A percentile compares a stretch with the other conserved stretches of the same genome.
These are phyloP conservation scores for Schizophyllum amplum DNA, from an alignment of 1,284 basidiomycete species.

Conservation along the genomic window DNA sequence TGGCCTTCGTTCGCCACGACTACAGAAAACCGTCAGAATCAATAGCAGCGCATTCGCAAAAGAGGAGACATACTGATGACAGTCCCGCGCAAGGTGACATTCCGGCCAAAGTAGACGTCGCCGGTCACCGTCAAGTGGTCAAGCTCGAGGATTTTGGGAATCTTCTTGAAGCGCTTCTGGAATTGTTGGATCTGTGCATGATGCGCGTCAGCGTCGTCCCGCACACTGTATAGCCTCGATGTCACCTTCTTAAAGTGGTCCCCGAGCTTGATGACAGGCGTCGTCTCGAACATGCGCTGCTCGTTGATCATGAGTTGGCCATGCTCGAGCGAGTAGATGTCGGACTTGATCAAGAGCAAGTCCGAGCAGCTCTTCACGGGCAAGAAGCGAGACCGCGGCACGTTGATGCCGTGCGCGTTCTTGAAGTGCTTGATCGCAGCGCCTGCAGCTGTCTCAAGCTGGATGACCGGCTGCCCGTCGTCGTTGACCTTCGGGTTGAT, in stretches of 20 bases:
- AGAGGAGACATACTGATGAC: constrained; percentile 53
- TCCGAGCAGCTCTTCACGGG: constrained; percentile 93
- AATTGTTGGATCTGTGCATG: constrained; percentile 82
- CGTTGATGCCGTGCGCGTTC: constrained; percentile 95
- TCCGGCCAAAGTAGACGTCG: constrained; percentile 93
- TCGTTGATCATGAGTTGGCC: constrained; percentile 92
- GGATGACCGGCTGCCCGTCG: constrained; percentile 83
- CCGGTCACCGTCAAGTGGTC: constrained; percentile 97
- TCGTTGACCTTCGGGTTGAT: constrained; percentile 92
- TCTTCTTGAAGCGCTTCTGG: constrained; percentile 97
- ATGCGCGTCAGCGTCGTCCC: not conserved
- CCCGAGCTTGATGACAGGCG: constrained; percentile 96
- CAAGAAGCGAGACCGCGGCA: constrained; percentile 94
- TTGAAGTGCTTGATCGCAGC: constrained; percentile 98
- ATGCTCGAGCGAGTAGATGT: constrained; percentile 93
- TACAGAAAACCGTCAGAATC: constrained; percentile 38
- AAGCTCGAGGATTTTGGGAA: constrained; percentile 89
- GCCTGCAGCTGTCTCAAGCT: constrained; percentile 95
- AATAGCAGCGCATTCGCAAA: not conserved
- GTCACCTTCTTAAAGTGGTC: constrained; percentile 81
- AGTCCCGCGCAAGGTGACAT: constrained; percentile 83
- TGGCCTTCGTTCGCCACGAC: constrained; percentile 79
- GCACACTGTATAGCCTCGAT: not conserved
- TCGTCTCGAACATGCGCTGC: constrained; percentile 86
- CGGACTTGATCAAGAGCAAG: constrained; percentile 92